These are phyloP conservation scores for Yamadazyma philogaea DNA, from an alignment of 805 yeast genomes.

Conservation along the genomic window DNA sequence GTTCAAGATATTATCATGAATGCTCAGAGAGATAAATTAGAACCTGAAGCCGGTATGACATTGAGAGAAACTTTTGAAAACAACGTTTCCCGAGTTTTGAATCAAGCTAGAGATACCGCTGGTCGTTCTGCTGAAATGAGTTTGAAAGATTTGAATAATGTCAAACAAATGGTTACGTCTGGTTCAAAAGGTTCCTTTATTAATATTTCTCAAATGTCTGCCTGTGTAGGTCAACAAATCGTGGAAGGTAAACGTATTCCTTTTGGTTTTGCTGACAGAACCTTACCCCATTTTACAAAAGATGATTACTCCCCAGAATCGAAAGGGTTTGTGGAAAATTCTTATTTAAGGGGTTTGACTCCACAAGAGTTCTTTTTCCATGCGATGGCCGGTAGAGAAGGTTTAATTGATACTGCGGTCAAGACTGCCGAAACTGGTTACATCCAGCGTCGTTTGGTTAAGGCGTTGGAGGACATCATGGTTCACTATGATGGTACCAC, in stretches of 20 bases:
- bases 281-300: constrained; percentile 95
- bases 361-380: constrained; percentile 99
- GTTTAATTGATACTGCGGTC: constrained; percentile 98
- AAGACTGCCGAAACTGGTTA: constrained; percentile 99
- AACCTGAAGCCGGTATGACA: constrained; percentile 99
- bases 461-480: constrained; percentile 95
- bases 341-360: constrained; percentile 93
- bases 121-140: constrained; percentile 98
- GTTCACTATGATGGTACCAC: constrained; percentile 98
- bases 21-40: constrained; percentile 83
- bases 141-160: constrained; percentile 90
- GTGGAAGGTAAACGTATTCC: constrained; percentile 99
- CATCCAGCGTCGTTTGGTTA: constrained; percentile 95
- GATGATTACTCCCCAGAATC: constrained; percentile 99
- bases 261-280: constrained; percentile 93
- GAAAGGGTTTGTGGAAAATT: constrained; percentile 95
- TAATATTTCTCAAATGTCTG: constrained; percentile 98
- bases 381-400: constrained; percentile 99
- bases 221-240: constrained; percentile 99
- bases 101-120: constrained; percentile 98
- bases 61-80: constrained; percentile 97
- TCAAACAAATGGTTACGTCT: constrained; percentile 98
- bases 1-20: constrained; percentile 91
- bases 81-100: constrained; percentile 89
- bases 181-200: constrained; percentile 99